Evolutionary conservation across 148 eudicot species (phyloP).

Genomic region (Chenopodium quinoa): DNA sequence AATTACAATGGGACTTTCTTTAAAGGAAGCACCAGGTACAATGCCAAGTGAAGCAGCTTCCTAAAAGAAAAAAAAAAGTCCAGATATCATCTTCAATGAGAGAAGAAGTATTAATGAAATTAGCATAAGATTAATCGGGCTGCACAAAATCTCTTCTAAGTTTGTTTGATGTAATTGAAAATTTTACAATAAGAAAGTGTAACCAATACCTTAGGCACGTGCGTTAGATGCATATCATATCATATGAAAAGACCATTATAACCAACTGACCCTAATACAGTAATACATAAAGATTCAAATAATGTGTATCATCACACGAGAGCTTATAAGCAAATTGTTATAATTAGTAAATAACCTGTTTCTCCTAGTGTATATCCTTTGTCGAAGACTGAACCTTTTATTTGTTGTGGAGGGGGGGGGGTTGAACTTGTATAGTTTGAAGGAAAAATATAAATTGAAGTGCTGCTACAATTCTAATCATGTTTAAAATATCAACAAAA

Average conservation of each 20-base stretch:
- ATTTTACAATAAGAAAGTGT: background rate
- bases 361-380: background rate
- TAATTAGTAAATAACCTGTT: background rate
- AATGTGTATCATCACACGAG: background rate
- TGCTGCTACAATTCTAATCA: background rate
- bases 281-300: background rate
- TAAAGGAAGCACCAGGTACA: conserved; percentile 59
- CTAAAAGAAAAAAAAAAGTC: conserved; percentile 32
- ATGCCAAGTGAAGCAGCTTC: conserved; percentile 90
- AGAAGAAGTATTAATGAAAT: background rate
- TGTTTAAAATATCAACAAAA: background rate
- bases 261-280: background rate
- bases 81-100: conserved; percentile 5
- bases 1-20: conserved; percentile 59
- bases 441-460: background rate
- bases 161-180: background rate
- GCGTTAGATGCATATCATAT: background rate
- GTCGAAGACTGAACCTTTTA: no score
- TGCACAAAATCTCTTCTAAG: background rate
- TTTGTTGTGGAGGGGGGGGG: no score
- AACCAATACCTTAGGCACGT: background rate
- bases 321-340: background rate
- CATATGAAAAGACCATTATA: background rate
- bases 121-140: background rate
- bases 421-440: background rate